These are phyloP conservation scores for Colletotrichum musae DNA, from an alignment of 2,329 filamentous ascomycete genomes.

Conservation along the genomic window DNA sequence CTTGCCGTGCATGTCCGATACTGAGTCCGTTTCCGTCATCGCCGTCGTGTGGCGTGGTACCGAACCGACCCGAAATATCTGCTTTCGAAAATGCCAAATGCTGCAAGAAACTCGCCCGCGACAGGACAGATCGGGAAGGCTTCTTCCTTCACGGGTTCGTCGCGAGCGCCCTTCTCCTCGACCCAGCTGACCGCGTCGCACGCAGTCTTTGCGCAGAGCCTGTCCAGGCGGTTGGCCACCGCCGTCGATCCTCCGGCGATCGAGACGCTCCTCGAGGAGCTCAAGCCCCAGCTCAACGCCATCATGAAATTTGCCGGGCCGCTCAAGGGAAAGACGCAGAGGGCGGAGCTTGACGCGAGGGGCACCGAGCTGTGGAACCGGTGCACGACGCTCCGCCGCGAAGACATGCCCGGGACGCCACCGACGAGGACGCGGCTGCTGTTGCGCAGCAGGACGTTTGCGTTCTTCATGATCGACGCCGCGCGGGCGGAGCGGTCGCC, in stretches of 20 bases:
- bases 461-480: constrained; percentile 77
- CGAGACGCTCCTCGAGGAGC: constrained; percentile 48
- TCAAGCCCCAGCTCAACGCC: constrained; percentile 43
- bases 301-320: background rate
- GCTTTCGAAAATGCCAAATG: constrained; percentile 1
- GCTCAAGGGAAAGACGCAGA: constrained; percentile 1
- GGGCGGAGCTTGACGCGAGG: constrained; percentile 64
- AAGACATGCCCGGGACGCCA: constrained; percentile 46
- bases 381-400: constrained; percentile 66
- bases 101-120: background rate
- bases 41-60: background rate
- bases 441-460: constrained; percentile 64
- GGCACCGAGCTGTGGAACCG: constrained; percentile 78
- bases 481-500: constrained; percentile 55
- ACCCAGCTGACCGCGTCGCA: background rate
- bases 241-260: constrained; percentile 42
- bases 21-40: background rate
- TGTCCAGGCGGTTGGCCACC: constrained; percentile 34
- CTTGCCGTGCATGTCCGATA: background rate
- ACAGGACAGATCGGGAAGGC: background rate
- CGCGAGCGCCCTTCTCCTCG: background rate
- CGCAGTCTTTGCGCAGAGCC: constrained; percentile 29
- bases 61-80: no score
- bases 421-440: constrained; percentile 51
- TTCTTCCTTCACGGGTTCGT: constrained; percentile 6